Base-by-base conservation (phyloP, 805 yeast genomes). In the Starmerella floricola region DNA sequence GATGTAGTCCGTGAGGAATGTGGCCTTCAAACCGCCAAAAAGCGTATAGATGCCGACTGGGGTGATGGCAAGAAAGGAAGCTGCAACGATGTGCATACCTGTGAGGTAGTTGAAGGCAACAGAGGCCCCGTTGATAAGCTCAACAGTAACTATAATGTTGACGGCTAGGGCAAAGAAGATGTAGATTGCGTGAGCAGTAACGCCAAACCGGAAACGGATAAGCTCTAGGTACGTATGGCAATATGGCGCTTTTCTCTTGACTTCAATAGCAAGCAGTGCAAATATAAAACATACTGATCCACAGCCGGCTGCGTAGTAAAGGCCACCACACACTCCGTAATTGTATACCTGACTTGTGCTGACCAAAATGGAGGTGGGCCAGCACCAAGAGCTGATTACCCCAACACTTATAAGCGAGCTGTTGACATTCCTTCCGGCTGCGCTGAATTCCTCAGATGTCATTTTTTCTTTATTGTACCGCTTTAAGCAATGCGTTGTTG, bases 401-500 rank as follows among this genome's bases (percentile, higher is more conserved):
- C 69, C 67, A 19, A 66, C 63, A 21, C 66, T 63, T 33, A 67
- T 62, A 19, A 69, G 48, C 27, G 71, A 72, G 15, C 68, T 57
- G 27, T 66, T 63, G 31, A 68, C 65, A 36, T 60, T 59, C 56
- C 73, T 61, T 4, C 66, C 62, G 8, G 73, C 71, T 3, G 72
- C 66, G 3, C 68, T 59, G 48, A 68, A 67, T 54, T 62, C 66
- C 41, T 69, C 73, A 4, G 69, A 62, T 39, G 64, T 61, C 47
- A 64, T 68, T 19, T 57, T 57, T 43, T 67, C 65, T 47, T 20
- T 20, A 5, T 16, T 10, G 27, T 33, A 33, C 17, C 27, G 19
- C 27, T 21, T 5, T 17, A 33, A n/a, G 8, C 79, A 66, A 38
- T 65, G 70, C 0, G 94, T 83, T 40, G 80, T 76, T 33, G 70